Conservation (phyloP, 768 basidiomycete species). For the Rhizopogon salebrosus region DNA sequence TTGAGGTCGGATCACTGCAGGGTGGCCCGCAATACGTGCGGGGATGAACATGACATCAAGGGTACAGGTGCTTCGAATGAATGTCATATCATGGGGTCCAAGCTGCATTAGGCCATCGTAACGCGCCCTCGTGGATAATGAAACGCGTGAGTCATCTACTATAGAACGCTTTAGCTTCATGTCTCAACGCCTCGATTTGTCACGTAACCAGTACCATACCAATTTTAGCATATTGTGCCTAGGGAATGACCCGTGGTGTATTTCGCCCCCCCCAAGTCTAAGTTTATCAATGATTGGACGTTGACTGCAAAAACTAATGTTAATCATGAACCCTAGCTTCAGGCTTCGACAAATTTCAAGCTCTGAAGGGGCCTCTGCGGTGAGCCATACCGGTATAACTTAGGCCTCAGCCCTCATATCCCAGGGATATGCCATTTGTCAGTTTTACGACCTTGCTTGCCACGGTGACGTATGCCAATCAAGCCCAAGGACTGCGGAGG, state of each 20-base stretch:
- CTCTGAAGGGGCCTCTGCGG: too few species aligned
- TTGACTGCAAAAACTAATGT: too few species aligned
- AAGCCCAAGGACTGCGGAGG: too few species aligned
- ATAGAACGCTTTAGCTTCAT: background rate
- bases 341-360: too few species aligned
- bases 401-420: too few species aligned
- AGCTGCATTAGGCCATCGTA: background rate
- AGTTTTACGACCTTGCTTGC: too few species aligned
- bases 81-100: constrained; percentile 5
- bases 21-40: background rate
- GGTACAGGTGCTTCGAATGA: background rate
- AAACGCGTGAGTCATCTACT: too few species aligned
- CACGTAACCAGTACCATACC: background rate
- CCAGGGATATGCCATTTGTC: too few species aligned
- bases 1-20: background rate
- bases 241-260: background rate
- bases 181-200: background rate
- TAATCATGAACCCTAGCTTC: too few species aligned
- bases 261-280: background rate
- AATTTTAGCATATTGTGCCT: background rate
- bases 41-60: background rate
- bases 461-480: too few species aligned
- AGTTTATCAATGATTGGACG: background rate
- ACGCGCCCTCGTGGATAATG: background rate
- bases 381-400: too few species aligned